A percentile compares a stretch with the other conserved stretches of the same genome.
phyloP scores from a whole-genome alignment of 1,284 basidiomycete species.

The Sporisorium sorghi region DNA sequence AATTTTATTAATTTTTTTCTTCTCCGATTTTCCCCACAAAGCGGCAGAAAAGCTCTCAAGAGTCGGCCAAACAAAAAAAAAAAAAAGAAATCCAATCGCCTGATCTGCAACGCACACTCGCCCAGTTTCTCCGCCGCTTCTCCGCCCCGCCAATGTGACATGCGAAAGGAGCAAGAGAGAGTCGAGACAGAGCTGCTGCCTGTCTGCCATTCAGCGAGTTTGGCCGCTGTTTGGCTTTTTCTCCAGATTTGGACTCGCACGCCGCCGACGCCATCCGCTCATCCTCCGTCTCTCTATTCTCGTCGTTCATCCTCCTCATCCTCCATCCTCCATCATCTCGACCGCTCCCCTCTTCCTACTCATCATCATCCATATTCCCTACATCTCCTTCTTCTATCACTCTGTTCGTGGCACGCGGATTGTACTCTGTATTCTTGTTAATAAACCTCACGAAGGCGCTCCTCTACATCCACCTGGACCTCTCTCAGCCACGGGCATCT shows the following conservation, averaged over 20 bases:
- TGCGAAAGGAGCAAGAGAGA: background rate
- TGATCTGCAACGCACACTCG: constrained; percentile 6
- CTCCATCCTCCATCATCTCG: constrained; percentile 6
- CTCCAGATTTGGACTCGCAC: background rate
- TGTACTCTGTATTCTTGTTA: background rate
- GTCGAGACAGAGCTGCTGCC: background rate
- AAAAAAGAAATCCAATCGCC: background rate
- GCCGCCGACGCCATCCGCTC: constrained; percentile 1
- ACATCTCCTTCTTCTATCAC: background rate
- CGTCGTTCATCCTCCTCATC: background rate
- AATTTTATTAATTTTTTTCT: background rate
- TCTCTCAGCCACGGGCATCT: background rate
- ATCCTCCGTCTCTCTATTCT: background rate
- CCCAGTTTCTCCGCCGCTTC: constrained; percentile 3
- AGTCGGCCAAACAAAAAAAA: constrained; percentile 1
- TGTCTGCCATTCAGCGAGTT: background rate
- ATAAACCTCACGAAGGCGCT: background rate
- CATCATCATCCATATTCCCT: background rate
- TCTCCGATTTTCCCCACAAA: constrained; percentile 9
- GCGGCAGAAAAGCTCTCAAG: constrained; percentile 4
- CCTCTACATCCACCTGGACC: background rate
- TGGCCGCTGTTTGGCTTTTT: background rate
- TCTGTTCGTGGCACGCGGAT: background rate
- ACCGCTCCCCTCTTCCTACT: background rate
- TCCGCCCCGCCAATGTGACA: constrained; percentile 5